These are phyloP conservation scores for Plantago elongata DNA, from an alignment of 257 asterid species.

Conservation along the genomic window DNA sequence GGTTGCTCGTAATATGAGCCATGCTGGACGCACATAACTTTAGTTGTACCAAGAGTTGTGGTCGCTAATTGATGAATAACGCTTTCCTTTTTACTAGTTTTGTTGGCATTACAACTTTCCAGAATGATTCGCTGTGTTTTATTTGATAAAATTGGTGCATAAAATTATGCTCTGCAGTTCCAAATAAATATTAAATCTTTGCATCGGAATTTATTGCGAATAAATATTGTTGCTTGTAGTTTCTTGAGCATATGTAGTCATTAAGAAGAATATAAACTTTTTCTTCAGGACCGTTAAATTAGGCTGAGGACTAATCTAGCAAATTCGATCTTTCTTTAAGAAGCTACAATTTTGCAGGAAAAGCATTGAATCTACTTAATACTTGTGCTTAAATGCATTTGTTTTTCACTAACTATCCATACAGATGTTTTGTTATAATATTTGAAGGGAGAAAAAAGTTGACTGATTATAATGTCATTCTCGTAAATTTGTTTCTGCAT, in stretches of 20 bases:
- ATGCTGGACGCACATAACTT: neutral
- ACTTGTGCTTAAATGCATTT: neutral
- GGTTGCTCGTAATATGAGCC: neutral
- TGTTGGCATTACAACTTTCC: neutral
- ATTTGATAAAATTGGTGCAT: neutral
- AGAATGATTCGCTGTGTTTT: neutral
- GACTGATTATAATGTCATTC: no score
- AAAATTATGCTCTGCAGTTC: neutral
- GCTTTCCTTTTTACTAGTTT: neutral
- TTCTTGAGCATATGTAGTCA: neutral
- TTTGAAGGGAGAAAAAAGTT: no score
- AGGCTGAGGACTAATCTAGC: neutral
- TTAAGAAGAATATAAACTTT: no score
- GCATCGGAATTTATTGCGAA: neutral
- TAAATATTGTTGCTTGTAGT: constrained; percentile 3
- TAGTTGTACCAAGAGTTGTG: neutral
- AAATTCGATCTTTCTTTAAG: neutral
- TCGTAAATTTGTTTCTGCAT: neutral
- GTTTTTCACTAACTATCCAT: no score
- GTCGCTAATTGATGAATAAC: neutral
- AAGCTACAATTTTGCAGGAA: neutral
- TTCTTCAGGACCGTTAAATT: neutral
- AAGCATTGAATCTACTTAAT: neutral
- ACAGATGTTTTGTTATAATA: no score
- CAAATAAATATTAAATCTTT: neutral